Conservation (phyloP, 106 monocot species). For the Dendrobium huoshanense region DNA sequence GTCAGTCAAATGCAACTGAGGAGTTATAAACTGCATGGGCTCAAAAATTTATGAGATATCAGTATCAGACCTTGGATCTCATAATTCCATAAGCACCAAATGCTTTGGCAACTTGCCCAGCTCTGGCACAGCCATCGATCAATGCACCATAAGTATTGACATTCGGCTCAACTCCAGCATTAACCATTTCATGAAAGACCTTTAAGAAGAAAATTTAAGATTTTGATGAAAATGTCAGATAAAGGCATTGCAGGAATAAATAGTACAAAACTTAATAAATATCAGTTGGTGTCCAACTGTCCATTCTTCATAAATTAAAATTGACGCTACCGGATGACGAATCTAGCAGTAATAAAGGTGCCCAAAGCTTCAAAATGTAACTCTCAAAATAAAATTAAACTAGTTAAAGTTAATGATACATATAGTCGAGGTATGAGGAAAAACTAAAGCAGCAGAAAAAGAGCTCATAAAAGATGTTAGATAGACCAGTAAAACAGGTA, state of each 20-base stretch:
- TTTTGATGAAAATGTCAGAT: background rate
- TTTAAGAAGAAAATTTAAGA: conserved; percentile 20
- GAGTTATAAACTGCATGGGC: background rate
- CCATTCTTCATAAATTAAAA: background rate
- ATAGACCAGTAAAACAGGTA: background rate
- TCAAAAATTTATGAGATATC: background rate
- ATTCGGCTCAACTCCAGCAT: conserved; percentile 86
- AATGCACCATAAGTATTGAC: conserved; percentile 87
- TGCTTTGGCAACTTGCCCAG: conserved; percentile 95
- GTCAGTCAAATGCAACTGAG: background rate
- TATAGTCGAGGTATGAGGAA: background rate
- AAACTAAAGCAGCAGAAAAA: background rate
- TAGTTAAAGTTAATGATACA: background rate
- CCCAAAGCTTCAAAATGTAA: background rate
- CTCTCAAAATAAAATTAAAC: background rate
- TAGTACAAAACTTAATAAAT: background rate
- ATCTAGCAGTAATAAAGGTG: background rate
- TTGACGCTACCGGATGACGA: no score
- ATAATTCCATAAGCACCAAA: conserved; percentile 99
- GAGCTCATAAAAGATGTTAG: background rate
- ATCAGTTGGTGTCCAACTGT: background rate
- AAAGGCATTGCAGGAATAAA: background rate
- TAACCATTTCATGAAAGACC: conserved; percentile 98
- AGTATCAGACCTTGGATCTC: conserved; percentile 73
- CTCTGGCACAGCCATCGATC: conserved; percentile 93